These are phyloP conservation scores for Ophiostoma ulmi DNA, from an alignment of 2,329 filamentous ascomycete species.

Conservation along the genomic window DNA sequence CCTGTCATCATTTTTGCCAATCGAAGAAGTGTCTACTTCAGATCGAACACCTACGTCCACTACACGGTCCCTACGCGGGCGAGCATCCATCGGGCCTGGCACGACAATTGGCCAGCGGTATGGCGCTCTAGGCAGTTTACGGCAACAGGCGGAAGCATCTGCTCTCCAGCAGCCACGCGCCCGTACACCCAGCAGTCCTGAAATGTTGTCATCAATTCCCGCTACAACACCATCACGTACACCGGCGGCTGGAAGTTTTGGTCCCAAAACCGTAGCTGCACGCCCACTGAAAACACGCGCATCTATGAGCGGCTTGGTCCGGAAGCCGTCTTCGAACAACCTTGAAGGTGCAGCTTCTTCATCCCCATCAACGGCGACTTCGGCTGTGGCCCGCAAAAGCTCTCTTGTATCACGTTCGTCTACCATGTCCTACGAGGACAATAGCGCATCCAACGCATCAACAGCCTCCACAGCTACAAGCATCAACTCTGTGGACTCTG, in stretches of 20 bases:
- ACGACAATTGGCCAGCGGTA: slow-evolving; percentile 12
- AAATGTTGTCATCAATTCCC: slow-evolving; percentile 30
- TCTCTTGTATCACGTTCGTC: slow-evolving; percentile 40
- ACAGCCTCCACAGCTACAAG: slow-evolving; percentile 38
- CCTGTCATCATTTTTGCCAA: slow-evolving; percentile 32
- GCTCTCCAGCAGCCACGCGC: slow-evolving; percentile 30
- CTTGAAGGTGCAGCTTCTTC: slow-evolving; percentile 31
- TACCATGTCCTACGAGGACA: slow-evolving; percentile 37
- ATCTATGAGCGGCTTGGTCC: slow-evolving; percentile 50
- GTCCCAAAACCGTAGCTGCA: slow-evolving; percentile 44
- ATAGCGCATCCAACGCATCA: slow-evolving; percentile 36
- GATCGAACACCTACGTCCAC: slow-evolving; percentile 30
- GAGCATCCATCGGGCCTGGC: slow-evolving; percentile 23
- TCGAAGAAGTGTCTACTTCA: slow-evolving; percentile 42
- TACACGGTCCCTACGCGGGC: slow-evolving; percentile 33
- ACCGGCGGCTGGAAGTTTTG: slow-evolving; percentile 37
- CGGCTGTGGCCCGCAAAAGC: slow-evolving; percentile 37
- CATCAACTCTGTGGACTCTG: slow-evolving; percentile 35
- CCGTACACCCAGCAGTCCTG: slow-evolving; percentile 39
- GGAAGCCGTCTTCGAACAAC: slow-evolving; percentile 49
- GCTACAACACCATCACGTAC: slow-evolving; percentile 24
- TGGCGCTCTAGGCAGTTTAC: slow-evolving; percentile 18
- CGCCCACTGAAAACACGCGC: slow-evolving; percentile 47
- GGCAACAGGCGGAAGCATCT: slow-evolving; percentile 16
- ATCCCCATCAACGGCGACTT: slow-evolving; percentile 24